phyloP scores from a whole-genome alignment of 257 asterid species.

The Lantana camara region DNA sequence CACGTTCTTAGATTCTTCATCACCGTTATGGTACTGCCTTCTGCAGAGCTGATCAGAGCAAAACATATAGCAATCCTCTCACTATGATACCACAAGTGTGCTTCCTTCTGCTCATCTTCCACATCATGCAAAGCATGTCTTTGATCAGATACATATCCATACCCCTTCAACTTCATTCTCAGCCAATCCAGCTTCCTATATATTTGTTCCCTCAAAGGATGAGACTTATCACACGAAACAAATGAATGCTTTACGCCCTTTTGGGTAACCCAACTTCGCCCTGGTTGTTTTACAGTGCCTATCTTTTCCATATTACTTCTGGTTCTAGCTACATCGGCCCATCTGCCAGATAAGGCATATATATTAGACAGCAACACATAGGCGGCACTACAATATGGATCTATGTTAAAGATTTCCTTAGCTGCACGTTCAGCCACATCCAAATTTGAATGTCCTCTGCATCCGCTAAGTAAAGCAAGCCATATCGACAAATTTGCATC shows the following conservation, averaged over 20 bases:
- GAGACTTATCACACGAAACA: constrained; percentile 48
- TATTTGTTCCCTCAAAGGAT: constrained; percentile 37
- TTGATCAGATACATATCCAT: constrained; percentile 45
- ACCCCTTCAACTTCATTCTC: constrained; percentile 41
- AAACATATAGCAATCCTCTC: constrained; percentile 62
- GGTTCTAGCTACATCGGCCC: constrained; percentile 71
- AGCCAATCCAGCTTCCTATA: constrained; percentile 49
- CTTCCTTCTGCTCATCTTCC: constrained; percentile 59
- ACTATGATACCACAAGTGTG: constrained; percentile 43
- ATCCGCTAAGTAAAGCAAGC: constrained; percentile 79
- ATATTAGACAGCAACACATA: constrained; percentile 66
- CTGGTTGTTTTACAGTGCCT: constrained; percentile 58
- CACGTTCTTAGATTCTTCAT: constrained; percentile 63
- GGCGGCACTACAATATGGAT: constrained; percentile 68
- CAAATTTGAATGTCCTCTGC: constrained; percentile 51
- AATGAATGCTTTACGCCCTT: constrained; percentile 45
- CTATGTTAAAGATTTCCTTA: constrained; percentile 40
- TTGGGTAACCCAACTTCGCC: constrained; percentile 65
- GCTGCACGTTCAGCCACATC: constrained; percentile 74
- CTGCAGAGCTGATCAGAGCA: constrained; percentile 39
- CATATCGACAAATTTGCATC: constrained; percentile 59
- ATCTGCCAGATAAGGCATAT: constrained; percentile 67
- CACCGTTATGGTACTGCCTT: constrained; percentile 42
- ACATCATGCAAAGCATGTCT: constrained; percentile 55
- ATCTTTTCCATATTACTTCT: constrained; percentile 55